Conservation (phyloP, 495 filamentous ascomycete species). For the Neurospora sublineolata region DNA sequence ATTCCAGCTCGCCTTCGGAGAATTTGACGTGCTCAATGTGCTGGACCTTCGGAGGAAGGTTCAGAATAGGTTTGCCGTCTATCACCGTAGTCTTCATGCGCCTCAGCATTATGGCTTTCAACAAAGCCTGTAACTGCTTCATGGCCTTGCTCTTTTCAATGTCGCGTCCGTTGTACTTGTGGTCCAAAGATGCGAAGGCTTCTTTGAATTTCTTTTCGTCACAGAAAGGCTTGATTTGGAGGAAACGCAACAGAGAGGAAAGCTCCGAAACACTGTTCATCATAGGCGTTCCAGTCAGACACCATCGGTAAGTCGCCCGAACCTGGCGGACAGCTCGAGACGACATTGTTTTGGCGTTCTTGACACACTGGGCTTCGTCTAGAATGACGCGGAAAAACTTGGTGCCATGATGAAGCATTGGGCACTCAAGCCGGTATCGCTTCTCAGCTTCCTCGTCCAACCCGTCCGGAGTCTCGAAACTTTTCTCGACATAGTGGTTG, state of each 20-base stretch:
- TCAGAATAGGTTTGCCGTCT: constrained; percentile 75
- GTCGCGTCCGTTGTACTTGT: constrained; percentile 18
- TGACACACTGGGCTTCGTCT: constrained; percentile 91
- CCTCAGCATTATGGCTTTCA: constrained; percentile 77
- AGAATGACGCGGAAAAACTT: constrained; percentile 79
- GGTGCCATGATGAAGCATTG: constrained; percentile 51
- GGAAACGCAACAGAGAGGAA: constrained; percentile 72
- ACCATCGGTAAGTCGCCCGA: constrained; percentile 58
- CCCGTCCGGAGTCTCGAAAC: constrained; percentile 1
- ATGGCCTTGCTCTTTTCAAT: constrained; percentile 41
- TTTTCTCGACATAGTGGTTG: constrained; percentile 8
- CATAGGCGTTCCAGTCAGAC: constrained; percentile 89
- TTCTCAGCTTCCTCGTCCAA: constrained; percentile 18
- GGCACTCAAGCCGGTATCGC: constrained; percentile 24
- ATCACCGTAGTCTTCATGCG: constrained; percentile 75
- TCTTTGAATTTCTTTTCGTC: constrained; percentile 45
- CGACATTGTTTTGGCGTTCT: constrained; percentile 63
- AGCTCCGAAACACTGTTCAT: constrained; percentile 80
- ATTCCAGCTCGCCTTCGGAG: constrained; percentile 54
- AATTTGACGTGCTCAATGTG: constrained; percentile 60
- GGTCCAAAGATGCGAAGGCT: constrained; percentile 23
- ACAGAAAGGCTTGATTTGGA: constrained; percentile 72
- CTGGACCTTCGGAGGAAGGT: constrained; percentile 58
- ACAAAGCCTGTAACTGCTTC: constrained; percentile 60
- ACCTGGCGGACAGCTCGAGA: constrained; percentile 52